A percentile compares a stretch with the other conserved stretches of the same genome.
These are phyloP conservation scores for Beauveria sp. DNA, from an alignment of 2,329 filamentous ascomycete species.

Conservation along the genomic window DNA sequence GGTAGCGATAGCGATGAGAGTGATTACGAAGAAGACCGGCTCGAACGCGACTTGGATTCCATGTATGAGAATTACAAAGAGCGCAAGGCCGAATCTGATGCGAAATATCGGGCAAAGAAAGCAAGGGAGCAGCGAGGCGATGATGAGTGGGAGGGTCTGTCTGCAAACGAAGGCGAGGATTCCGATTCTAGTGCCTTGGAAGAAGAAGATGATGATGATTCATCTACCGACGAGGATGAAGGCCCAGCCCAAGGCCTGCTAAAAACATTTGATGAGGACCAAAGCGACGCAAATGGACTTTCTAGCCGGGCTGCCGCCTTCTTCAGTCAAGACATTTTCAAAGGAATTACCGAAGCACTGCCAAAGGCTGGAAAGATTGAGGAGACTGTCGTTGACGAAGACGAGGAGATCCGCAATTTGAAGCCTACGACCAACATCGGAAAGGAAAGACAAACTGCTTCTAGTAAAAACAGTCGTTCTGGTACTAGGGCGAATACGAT, in stretches of 20 bases:
- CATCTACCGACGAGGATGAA: conserved; percentile 27
- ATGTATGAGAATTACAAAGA: conserved; percentile 85
- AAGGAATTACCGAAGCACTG: conserved; percentile 65
- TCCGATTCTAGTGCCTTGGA: conserved; percentile 57
- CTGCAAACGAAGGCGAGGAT: conserved; percentile 50
- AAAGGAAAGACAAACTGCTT: conserved; percentile 13
- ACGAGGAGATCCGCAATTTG: conserved; percentile 18
- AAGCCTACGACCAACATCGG: conserved; percentile 24
- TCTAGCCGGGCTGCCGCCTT: conserved; percentile 81
- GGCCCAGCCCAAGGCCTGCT: conserved; percentile 24
- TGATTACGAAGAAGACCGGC: conserved; percentile 71
- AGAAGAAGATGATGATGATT: conserved; percentile 36
- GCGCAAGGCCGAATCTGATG: conserved; percentile 68
- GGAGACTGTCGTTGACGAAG: conserved; percentile 27
- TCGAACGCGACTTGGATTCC: conserved; percentile 78
- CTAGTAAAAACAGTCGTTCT: conserved; percentile 13
- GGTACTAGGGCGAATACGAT: conserved; percentile 26
- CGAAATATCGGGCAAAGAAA: conserved; percentile 86
- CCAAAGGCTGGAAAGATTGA: conserved; percentile 21
- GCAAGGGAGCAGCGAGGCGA: conserved; percentile 73
- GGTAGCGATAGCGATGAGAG: conserved; percentile 58
- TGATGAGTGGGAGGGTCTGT: conserved; percentile 89
- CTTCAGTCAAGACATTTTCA: conserved; percentile 93
- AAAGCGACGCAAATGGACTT: conserved; percentile 33
- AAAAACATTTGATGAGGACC: conserved; percentile 31